These are phyloP conservation scores for Psilocybe cyanescens DNA, from an alignment of 768 basidiomycete species.

Conservation along the genomic window DNA sequence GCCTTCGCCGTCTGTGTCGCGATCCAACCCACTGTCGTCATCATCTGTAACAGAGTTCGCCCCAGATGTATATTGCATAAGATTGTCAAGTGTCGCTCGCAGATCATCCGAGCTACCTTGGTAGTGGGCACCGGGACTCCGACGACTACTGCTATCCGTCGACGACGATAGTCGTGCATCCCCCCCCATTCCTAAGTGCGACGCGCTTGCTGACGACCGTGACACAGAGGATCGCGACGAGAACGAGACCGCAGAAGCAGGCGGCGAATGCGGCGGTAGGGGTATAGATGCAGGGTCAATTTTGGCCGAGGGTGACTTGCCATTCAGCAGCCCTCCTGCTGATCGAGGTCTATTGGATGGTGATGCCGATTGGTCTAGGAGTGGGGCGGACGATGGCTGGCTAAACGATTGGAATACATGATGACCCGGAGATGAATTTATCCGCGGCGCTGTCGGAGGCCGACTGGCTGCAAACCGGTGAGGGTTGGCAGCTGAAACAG, in stretches of 20 bases:
- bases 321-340: constrained; percentile 12
- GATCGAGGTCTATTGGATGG: constrained; percentile 12
- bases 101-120: constrained; percentile 13
- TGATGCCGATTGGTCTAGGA: constrained; percentile 10
- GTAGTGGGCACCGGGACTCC: constrained; percentile 4
- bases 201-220: constrained; percentile 57
- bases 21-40: constrained; percentile 30
- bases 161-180: constrained; percentile 18
- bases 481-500: constrained; percentile 58
- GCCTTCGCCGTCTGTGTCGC: constrained; percentile 33
- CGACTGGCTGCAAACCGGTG: constrained; percentile 51
- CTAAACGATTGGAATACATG: constrained; percentile 36
- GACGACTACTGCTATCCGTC: constrained; percentile 8
- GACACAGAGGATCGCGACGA: constrained; percentile 81
- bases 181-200: constrained; percentile 36
- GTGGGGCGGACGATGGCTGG: constrained; percentile 16
- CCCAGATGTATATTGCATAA: constrained; percentile 40
- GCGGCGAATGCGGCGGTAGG: constrained; percentile 73
- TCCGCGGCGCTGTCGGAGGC: constrained; percentile 30
- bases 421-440: constrained; percentile 19
- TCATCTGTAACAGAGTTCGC: constrained; percentile 12
- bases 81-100: constrained; percentile 45
- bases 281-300: constrained; percentile 62
- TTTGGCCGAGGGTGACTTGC: constrained; percentile 30
- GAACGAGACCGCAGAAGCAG: constrained; percentile 70